Base-by-base conservation (phyloP, 495 filamentous ascomycete species). In the Cercophora sp. region DNA sequence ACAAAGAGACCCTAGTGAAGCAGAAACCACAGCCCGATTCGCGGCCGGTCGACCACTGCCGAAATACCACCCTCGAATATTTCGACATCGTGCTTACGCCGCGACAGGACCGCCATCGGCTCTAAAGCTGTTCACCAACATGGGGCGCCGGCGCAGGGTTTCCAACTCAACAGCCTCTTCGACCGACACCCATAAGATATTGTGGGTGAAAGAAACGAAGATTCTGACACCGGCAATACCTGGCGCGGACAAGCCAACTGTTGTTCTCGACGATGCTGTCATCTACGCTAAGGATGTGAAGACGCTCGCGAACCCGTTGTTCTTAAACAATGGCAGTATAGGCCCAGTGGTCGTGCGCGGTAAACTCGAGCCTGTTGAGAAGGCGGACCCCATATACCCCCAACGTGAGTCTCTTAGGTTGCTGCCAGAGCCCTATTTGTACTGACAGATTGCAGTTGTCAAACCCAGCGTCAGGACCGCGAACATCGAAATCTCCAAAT, bases 401-500 rank as follows among this genome's bases (percentile, higher is more conserved):
- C 42, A 46, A 16, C 39, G 61, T 56, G 15, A 50, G 55, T 31
- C n/a, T 3, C 36, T 16, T 5, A 20, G 13, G 10, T 24, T 19
- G n/a, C 8, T 4, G 1, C 10, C 4, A 23, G 27, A 11, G 32
- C 15, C 8, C 8, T 3, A 27, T 2, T 11, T 13, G 32, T n/a
- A n/a, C 67, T 77, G 27, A 76, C 55, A 22, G 6, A 44, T 29
- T 48, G 71, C 31, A 82, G 79, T 60, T 55, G 68, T 66, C 57
- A 80, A 59, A 61, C 71, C 59, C 59, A 72, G 60, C 60, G 73
- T 64, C 54, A 73, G 47, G 15, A 47, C 71, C 8, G 77, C 79
- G 27, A 72, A 78, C 52, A 81, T 92, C 57, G 80, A 87, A 50
- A 78, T 91, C 40, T 68, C 74, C 29, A 71, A 79, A 68, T 83